Evolutionary conservation across 169 alveolate species (phyloP).

Genomic region (Neospora caninum): DNA sequence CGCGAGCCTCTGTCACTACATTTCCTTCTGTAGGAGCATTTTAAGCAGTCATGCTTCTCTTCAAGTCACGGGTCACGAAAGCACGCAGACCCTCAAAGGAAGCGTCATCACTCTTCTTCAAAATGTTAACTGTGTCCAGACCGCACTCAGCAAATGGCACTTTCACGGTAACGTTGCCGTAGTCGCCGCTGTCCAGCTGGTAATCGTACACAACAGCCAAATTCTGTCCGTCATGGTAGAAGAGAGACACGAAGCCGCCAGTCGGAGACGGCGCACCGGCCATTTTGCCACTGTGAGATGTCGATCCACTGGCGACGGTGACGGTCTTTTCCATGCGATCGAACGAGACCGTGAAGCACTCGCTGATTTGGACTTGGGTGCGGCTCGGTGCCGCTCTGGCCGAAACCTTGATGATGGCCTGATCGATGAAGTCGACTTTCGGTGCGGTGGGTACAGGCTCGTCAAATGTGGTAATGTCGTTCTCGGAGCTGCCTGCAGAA

Average conservation of each 20-base stretch:
- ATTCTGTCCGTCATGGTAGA: neutral
- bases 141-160: neutral
- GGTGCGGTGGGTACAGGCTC: too few relatives aligned
- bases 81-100: neutral
- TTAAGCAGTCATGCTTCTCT: neutral
- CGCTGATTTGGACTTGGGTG: neutral
- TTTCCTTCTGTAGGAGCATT: neutral
- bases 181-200: neutral
- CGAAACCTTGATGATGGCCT: neutral
- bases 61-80: neutral
- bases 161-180: neutral
- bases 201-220: slow-evolving; percentile 7
- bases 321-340: neutral
- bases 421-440: neutral
- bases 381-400: neutral
- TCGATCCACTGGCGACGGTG: neutral
- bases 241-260: neutral
- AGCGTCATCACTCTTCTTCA: neutral
- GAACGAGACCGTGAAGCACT: neutral
- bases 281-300: neutral
- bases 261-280: neutral
- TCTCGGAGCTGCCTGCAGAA: too few relatives aligned
- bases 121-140: neutral
- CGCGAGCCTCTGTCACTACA: neutral
- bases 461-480: too few relatives aligned